Evolutionary conservation across 2,329 filamentous ascomycete genomes (phyloP).

Genomic region (Myrmaecium sp.): DNA sequence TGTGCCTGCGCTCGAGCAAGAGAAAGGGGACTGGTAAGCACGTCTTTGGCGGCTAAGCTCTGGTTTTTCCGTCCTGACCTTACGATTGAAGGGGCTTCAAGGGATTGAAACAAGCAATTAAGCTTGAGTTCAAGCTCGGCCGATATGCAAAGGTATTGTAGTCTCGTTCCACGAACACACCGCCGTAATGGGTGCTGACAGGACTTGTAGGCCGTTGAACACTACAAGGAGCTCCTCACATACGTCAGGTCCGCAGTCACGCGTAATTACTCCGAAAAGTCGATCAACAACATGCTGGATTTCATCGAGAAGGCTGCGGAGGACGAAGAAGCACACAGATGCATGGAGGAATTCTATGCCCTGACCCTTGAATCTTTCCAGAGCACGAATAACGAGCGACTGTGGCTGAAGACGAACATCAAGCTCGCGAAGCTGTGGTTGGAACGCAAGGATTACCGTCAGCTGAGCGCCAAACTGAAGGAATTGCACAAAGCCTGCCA

Average conservation of each 20-base stretch:
- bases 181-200: conserved; percentile 11
- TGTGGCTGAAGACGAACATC: conserved; percentile 97
- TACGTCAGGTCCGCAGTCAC: conserved; percentile 96
- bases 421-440: conserved; percentile 86
- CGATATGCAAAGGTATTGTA: conserved; percentile 69
- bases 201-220: conserved; percentile 55
- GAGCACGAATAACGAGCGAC: conserved; percentile 87
- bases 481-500: conserved; percentile 86
- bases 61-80: conserved; percentile 1
- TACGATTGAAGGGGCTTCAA: conserved; percentile 58
- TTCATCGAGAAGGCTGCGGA: conserved; percentile 84
- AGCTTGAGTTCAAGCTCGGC: conserved; percentile 87
- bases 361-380: conserved; percentile 89
- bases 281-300: conserved; percentile 98
- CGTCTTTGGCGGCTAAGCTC: conserved; percentile 7
- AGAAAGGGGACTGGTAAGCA: conserved; percentile 79
- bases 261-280: conserved; percentile 96
- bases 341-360: conserved; percentile 92
- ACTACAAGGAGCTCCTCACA: conserved; percentile 87
- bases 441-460: conserved; percentile 73
- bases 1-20: conserved; percentile 64
- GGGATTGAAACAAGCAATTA: conserved; percentile 92
- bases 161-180: no score
- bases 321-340: conserved; percentile 52
- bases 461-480: conserved; percentile 65